Conservation (phyloP, 2,329 filamentous ascomycete genomes). For the Diaporthe velutina region DNA sequence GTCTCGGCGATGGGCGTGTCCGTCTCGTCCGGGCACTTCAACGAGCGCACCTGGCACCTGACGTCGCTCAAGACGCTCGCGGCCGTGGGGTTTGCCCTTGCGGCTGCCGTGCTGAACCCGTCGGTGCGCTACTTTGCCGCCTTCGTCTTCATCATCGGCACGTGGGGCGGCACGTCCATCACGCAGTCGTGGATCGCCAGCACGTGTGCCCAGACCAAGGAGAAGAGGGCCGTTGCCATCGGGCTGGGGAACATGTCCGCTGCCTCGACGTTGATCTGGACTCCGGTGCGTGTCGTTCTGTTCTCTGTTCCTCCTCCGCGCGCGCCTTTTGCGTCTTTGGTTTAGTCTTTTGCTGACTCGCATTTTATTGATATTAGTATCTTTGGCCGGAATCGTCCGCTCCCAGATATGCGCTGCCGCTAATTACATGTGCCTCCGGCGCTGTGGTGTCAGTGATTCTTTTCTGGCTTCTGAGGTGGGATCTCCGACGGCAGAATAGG, state of each 20-base stretch:
- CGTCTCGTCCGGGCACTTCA: conserved; percentile 58
- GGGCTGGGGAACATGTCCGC: conserved; percentile 41
- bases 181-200: conserved; percentile 58
- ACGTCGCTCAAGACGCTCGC: conserved; percentile 56
- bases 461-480: conserved; percentile 13
- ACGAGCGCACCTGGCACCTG: conserved; percentile 63
- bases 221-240: conserved; percentile 60
- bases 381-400: conserved; percentile 14
- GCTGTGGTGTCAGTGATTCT: neutral
- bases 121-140: conserved; percentile 48
- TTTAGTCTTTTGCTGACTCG: neutral
- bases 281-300: neutral
- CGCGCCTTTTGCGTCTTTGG: neutral
- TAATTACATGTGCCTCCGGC: neutral
- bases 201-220: conserved; percentile 58
- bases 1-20: conserved; percentile 52
- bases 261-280: conserved; percentile 8
- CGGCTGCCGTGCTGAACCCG: conserved; percentile 45
- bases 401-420: conserved; percentile 16
- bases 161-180: conserved; percentile 57
- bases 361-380: neutral
- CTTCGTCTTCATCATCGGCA: conserved; percentile 54
- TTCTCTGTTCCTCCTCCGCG: no score
- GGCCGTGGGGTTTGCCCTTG: conserved; percentile 52
- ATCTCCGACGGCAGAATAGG: conserved; percentile 2